These are phyloP conservation scores for Akanthomyces uredinophilus DNA, from an alignment of 2,329 filamentous ascomycete species.

Conservation along the genomic window DNA sequence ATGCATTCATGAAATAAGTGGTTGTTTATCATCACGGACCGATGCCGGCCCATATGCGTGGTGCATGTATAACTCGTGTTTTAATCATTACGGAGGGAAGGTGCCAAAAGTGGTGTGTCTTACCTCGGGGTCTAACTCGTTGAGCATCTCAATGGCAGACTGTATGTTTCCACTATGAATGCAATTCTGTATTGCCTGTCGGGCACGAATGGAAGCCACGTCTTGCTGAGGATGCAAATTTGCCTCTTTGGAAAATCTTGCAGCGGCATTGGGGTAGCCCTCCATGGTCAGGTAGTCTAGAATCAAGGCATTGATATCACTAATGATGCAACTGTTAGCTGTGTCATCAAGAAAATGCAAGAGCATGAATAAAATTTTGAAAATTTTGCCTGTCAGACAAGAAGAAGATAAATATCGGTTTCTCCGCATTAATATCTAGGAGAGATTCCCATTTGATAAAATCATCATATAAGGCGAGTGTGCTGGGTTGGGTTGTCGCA, in stretches of 20 bases:
- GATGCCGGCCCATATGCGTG: conserved; percentile 79
- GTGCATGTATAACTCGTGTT: conserved; percentile 92
- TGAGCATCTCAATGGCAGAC: conserved; percentile 77
- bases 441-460: conserved; percentile 99
- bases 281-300: conserved; percentile 97
- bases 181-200: conserved; percentile 76
- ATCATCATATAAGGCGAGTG: conserved; percentile 64
- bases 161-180: conserved; percentile 86
- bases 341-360: not conserved
- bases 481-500: not conserved
- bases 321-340: conserved; percentile 37
- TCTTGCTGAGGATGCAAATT: conserved; percentile 74
- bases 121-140: conserved; percentile 89
- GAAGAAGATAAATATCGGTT: conserved; percentile 65
- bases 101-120: conserved; percentile 29
- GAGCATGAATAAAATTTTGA: conserved; percentile 13
- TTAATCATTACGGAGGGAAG: conserved; percentile 74
- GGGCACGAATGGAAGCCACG: conserved; percentile 65
- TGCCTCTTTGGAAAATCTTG: conserved; percentile 89
- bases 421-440: conserved; percentile 93
- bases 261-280: conserved; percentile 87
- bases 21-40: conserved; percentile 84
- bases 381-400: conserved; percentile 49
- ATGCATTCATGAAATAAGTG: conserved; percentile 44
- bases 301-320: conserved; percentile 91